Evolutionary conservation across 108 stramenopile genomes (phyloP).

Genomic region (Pseudonitzschia pungens): DNA sequence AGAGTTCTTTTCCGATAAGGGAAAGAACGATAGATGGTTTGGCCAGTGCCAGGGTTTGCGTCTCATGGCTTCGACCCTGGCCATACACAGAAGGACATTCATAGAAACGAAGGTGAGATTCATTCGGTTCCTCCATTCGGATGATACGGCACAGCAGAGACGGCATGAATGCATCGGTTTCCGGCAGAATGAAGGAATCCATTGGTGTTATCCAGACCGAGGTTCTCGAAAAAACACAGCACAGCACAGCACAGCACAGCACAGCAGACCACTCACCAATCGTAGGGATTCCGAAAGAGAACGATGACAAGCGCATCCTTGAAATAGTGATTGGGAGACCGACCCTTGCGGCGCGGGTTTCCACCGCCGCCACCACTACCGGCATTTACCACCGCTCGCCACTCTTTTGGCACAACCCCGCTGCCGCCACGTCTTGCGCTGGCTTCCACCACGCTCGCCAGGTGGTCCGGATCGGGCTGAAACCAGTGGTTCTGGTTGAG

Average conservation of each 20-base stretch:
- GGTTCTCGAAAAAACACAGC: no score
- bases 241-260: not conserved
- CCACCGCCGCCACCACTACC: no score
- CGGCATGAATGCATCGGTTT: no score
- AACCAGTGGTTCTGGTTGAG: constrained; percentile 36
- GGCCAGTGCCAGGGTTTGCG: constrained; percentile 36
- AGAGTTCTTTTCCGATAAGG: constrained; percentile 13
- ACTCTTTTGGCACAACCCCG: not conserved
- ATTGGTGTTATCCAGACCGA: no score
- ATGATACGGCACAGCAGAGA: no score
- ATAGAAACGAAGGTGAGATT: no score
- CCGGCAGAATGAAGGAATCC: no score
- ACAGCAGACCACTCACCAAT: constrained; percentile 4
- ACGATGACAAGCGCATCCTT: constrained; percentile 3
- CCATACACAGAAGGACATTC: no score
- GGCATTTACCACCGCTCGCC: not conserved
- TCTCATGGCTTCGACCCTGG: constrained; percentile 36
- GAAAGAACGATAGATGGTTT: constrained; percentile 24
- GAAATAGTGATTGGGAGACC: constrained; percentile 8
- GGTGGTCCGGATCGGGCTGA: constrained; percentile 23
- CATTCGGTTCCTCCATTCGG: no score
- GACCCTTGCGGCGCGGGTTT: no score
- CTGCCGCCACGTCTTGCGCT: not conserved
- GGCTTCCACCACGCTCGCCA: not conserved
- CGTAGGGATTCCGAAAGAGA: constrained; percentile 16